These are phyloP conservation scores for Fonsecaea monophora DNA, from an alignment of 2,329 filamentous ascomycete species.

Conservation along the genomic window DNA sequence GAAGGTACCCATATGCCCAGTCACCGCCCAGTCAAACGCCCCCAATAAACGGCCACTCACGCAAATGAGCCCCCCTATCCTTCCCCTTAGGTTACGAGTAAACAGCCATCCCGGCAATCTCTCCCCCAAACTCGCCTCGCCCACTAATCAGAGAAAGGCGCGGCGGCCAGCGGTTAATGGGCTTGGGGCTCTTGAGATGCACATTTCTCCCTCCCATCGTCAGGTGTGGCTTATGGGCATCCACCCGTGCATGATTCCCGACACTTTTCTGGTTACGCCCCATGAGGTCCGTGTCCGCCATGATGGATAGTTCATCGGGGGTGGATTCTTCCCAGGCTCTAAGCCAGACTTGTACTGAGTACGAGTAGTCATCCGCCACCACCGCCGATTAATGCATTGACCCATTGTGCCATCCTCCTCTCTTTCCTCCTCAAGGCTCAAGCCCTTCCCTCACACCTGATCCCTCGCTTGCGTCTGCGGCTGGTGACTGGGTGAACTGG, in stretches of 20 bases:
- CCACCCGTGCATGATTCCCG: slow-evolving; percentile 3
- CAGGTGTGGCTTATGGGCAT: background rate
- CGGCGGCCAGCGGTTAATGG: background rate
- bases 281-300: background rate
- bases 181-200: background rate
- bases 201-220: background rate
- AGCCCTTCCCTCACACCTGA: background rate
- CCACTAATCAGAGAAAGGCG: background rate
- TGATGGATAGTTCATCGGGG: background rate
- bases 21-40: background rate
- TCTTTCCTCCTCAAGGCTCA: background rate
- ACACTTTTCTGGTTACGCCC: background rate
- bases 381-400: background rate
- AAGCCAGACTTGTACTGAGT: too few relatives aligned
- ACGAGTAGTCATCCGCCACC: background rate
- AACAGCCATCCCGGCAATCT: slow-evolving; percentile 5
- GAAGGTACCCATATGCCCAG: too few relatives aligned
- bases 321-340: background rate
- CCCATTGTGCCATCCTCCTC: background rate
- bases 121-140: background rate
- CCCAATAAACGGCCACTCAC: background rate
- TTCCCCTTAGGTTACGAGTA: background rate
- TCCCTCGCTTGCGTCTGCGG: slow-evolving; percentile 5
- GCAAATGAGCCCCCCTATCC: background rate
- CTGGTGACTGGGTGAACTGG: background rate